phyloP scores from a whole-genome alignment of 1,284 basidiomycete species.

The Austropuccinia psidii region DNA sequence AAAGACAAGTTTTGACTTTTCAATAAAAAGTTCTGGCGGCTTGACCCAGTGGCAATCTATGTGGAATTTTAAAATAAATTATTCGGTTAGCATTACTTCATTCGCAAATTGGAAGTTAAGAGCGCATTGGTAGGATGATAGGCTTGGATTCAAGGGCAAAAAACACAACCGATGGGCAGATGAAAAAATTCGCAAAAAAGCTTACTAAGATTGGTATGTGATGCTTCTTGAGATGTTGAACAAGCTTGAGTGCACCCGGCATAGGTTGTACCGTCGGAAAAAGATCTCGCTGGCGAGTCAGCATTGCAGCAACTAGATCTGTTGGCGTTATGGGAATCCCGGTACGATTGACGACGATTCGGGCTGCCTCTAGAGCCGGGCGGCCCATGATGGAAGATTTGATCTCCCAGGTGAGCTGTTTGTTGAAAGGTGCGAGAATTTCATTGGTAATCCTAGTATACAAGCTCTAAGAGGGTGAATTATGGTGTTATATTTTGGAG shows the following conservation, averaged over 20 bases:
- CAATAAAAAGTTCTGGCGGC: constrained; percentile 45
- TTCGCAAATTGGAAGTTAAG: background rate
- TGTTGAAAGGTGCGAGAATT: constrained; percentile 45
- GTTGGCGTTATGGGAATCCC: background rate
- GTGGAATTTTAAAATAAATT: background rate
- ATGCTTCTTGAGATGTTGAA: constrained; percentile 45
- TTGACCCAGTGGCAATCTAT: constrained; percentile 45
- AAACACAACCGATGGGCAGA: no score
- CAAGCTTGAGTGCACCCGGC: constrained; percentile 45
- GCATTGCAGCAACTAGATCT: background rate
- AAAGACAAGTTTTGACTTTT: constrained; percentile 42
- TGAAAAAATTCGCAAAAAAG: constrained; percentile 34
- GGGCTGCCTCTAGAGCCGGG: constrained; percentile 45
- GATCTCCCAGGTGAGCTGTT: constrained; percentile 48
- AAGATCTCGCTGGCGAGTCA: constrained; percentile 37
- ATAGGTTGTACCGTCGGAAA: constrained; percentile 45
- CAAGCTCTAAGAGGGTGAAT: constrained; percentile 37
- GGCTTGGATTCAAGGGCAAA: background rate
- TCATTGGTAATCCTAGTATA: constrained; percentile 48
- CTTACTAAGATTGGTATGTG: constrained; percentile 43
- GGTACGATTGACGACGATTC: constrained; percentile 26
- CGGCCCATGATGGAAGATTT: constrained; percentile 47
- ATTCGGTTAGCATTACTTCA: background rate
- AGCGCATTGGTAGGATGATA: no score
- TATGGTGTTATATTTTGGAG: background rate